These are phyloP conservation scores for Alternaria sp. DNA, from an alignment of 2,329 filamentous ascomycete species.

Conservation along the genomic window DNA sequence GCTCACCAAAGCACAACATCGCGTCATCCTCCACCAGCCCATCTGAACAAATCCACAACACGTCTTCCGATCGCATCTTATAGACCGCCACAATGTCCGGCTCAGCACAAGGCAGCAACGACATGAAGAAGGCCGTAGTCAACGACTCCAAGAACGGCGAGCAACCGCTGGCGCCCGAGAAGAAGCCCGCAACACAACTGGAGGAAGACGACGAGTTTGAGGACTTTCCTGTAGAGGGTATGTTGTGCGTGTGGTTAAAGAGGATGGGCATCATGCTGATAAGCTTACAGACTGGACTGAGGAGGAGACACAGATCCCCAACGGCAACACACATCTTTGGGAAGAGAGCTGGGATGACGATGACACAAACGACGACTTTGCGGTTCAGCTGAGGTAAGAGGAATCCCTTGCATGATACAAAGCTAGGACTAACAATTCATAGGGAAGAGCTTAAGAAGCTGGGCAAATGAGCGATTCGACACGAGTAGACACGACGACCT, in stretches of 20 bases:
- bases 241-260: neutral
- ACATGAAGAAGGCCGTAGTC: conserved; percentile 54
- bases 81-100: conserved; percentile 57
- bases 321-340: conserved; percentile 87
- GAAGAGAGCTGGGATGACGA: conserved; percentile 99
- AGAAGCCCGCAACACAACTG: conserved; percentile 73
- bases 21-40: neutral
- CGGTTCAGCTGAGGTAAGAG: conserved; percentile 87
- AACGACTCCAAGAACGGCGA: conserved; percentile 50
- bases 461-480: conserved; percentile 64
- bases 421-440: conserved; percentile 11
- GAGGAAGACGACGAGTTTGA: conserved; percentile 99
- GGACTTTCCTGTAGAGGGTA: conserved; percentile 97
- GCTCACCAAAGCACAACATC: conserved; percentile 14
- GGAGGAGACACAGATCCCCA: conserved; percentile 86
- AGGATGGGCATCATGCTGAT: conserved; percentile 18
- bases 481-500: conserved; percentile 1
- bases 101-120: conserved; percentile 50
- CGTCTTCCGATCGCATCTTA: neutral
- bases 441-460: conserved; percentile 97
- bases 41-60: neutral
- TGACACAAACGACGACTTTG: conserved; percentile 96
- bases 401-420: neutral
- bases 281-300: conserved; percentile 77
- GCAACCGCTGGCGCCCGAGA: conserved; percentile 57